These are phyloP conservation scores for Amanita polypyramis DNA, from an alignment of 768 basidiomycete species.

Conservation along the genomic window DNA sequence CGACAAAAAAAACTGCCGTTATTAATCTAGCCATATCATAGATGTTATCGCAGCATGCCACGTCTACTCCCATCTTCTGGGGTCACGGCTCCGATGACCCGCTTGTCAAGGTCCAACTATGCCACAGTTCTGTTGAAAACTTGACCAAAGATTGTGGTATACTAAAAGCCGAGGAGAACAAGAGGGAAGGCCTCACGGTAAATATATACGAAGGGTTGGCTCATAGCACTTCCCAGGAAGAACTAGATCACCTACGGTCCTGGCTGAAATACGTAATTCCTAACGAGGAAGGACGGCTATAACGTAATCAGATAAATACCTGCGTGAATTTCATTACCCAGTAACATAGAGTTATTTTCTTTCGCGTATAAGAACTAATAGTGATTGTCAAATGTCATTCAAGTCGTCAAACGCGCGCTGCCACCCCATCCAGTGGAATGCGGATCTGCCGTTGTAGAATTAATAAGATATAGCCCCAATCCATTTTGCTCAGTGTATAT, in stretches of 20 bases:
- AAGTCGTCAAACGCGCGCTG: too few species aligned
- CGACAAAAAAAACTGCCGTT: too few species aligned
- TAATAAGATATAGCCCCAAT: too few species aligned
- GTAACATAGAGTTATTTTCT: too few species aligned
- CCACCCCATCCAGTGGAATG: too few species aligned
- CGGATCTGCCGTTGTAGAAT: too few species aligned
- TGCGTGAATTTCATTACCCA: too few species aligned
- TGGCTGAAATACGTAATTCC: conserved; percentile 62
- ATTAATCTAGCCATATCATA: conserved; percentile 16
- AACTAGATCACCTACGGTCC: conserved; percentile 56
- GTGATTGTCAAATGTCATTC: too few species aligned
- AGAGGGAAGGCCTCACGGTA: conserved; percentile 50
- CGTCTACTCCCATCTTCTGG: conserved; percentile 71
- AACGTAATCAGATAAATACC: background rate
- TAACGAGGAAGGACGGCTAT: conserved; percentile 1
- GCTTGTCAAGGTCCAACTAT: conserved; percentile 51
- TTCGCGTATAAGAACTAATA: too few species aligned
- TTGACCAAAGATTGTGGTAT: conserved; percentile 47
- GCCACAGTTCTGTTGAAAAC: conserved; percentile 43
- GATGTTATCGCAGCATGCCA: conserved; percentile 53
- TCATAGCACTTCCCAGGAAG: conserved; percentile 55
- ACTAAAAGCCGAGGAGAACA: conserved; percentile 25
- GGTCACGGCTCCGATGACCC: conserved; percentile 75
- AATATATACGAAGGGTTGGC: conserved; percentile 56
- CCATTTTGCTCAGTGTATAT: too few species aligned